Percentiles rank a stretch among this genome's conserved stretches.
Evolutionary conservation across 495 filamentous ascomycete genomes (phyloP).

Genomic region (Barbatosphaeria neglecta): DNA sequence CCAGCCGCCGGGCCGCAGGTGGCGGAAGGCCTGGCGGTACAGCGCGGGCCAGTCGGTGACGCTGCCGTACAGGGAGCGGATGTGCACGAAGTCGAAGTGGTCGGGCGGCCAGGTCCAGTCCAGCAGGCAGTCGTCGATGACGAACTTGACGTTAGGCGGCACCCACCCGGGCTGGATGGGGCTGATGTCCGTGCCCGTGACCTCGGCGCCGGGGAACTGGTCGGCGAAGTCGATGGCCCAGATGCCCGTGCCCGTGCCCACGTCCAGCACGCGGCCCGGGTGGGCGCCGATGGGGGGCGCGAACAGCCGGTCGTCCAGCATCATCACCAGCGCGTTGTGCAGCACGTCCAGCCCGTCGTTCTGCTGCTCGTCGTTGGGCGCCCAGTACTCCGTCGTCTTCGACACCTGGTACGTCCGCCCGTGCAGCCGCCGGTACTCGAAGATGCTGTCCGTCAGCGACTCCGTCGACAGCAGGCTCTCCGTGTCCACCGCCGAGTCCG

Average conservation of each 20-base stretch:
- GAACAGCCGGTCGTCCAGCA: slow-evolving; percentile 40
- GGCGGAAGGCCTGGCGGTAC: slow-evolving; percentile 17
- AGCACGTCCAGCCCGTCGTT: slow-evolving; percentile 19
- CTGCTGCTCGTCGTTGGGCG: slow-evolving; percentile 18
- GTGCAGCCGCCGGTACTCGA: slow-evolving; percentile 31
- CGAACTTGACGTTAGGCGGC: slow-evolving; percentile 35
- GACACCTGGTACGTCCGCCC: slow-evolving; percentile 26
- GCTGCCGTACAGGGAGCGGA: slow-evolving; percentile 35
- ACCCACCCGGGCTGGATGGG: slow-evolving; percentile 30
- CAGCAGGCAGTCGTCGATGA: slow-evolving; percentile 36
- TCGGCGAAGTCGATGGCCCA: slow-evolving; percentile 44
- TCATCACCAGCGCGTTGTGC: slow-evolving; percentile 14
- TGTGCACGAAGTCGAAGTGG: slow-evolving; percentile 48
- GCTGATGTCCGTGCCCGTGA: slow-evolving; percentile 40
- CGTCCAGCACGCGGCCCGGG: slow-evolving; percentile 35
- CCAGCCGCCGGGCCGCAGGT: slow-evolving; percentile 9
- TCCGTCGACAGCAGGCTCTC: slow-evolving; percentile 14
- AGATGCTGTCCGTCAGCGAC: slow-evolving; percentile 32
- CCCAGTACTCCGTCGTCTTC: slow-evolving; percentile 13
- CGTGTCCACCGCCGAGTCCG: background rate
- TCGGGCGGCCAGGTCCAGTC: slow-evolving; percentile 33
- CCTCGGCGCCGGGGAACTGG: slow-evolving; percentile 29
- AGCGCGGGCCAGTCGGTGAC: slow-evolving; percentile 40
- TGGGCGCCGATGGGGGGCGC: slow-evolving; percentile 37
- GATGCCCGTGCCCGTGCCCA: slow-evolving; percentile 44